These are phyloP conservation scores for Syzygium syzygioides DNA, from an alignment of 441 rosid species.

Conservation along the genomic window DNA sequence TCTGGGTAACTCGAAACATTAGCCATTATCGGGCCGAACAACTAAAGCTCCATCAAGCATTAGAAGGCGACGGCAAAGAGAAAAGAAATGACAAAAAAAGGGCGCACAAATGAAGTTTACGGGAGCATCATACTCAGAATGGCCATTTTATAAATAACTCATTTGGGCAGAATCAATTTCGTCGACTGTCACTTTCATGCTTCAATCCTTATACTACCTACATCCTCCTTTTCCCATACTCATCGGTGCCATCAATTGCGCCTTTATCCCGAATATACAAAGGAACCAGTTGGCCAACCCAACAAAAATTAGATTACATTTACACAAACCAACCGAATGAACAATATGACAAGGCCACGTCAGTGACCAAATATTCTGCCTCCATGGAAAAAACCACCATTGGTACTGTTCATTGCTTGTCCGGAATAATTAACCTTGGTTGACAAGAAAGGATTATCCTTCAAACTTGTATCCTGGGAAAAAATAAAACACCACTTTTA, in stretches of 20 bases:
- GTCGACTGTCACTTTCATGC: not conserved
- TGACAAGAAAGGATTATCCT: slow-evolving; percentile 51
- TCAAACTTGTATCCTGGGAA: slow-evolving; percentile 41
- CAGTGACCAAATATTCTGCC: slow-evolving; percentile 26
- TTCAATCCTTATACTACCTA: not conserved
- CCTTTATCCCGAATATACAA: slow-evolving; percentile 35
- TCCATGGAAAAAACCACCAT: slow-evolving; percentile 3
- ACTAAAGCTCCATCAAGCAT: not conserved
- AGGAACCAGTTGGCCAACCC: slow-evolving; percentile 25
- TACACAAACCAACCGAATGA: slow-evolving; percentile 22
- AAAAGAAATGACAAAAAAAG: not conserved
- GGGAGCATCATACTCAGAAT: not conserved
- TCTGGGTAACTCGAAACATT: not conserved
- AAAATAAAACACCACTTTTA: not conserved
- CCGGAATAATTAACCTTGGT: slow-evolving; percentile 47
- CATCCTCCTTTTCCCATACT: slow-evolving; percentile 7
- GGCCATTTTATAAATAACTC: not conserved
- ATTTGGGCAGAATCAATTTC: not conserved
- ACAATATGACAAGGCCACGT: slow-evolving; percentile 21
- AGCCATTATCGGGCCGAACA: not conserved
- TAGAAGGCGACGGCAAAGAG: not conserved
- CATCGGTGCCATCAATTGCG: slow-evolving; percentile 29
- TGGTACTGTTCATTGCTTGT: slow-evolving; percentile 48
- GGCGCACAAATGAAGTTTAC: not conserved
- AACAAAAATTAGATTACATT: slow-evolving; percentile 15